Conservation (phyloP, 2,329 filamentous ascomycete species). For the Penicillium sp. region DNA sequence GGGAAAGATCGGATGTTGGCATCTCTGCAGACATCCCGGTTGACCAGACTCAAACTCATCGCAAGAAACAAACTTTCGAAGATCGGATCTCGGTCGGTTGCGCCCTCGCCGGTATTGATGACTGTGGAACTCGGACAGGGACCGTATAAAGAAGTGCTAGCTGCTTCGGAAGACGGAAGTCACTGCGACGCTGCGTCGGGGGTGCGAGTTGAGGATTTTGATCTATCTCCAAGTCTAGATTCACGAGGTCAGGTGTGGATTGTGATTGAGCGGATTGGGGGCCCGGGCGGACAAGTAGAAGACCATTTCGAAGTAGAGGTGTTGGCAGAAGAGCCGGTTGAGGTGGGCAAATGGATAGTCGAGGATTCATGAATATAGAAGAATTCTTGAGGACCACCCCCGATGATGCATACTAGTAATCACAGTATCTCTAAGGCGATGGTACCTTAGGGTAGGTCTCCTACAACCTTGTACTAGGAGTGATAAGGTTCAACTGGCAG, state of each 20-base stretch:
- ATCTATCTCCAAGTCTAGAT: slow-evolving; percentile 69
- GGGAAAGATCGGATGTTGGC: slow-evolving; percentile 59
- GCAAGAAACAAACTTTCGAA: slow-evolving; percentile 52
- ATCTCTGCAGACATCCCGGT: slow-evolving; percentile 53
- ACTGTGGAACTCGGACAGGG: slow-evolving; percentile 75
- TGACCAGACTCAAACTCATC: slow-evolving; percentile 67
- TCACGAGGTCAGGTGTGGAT: slow-evolving; percentile 70
- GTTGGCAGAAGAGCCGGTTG: slow-evolving; percentile 47
- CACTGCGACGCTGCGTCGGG: slow-evolving; percentile 71
- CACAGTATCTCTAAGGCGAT: too few relatives aligned
- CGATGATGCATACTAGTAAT: too few relatives aligned
- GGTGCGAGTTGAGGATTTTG: slow-evolving; percentile 73
- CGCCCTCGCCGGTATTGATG: slow-evolving; percentile 64
- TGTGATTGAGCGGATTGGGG: slow-evolving; percentile 79
- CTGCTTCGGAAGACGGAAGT: slow-evolving; percentile 71
- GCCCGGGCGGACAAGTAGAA: slow-evolving; percentile 55
- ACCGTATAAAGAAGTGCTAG: slow-evolving; percentile 67
- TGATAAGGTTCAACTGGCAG: too few relatives aligned
- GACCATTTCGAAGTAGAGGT: slow-evolving; percentile 50
- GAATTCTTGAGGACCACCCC: too few relatives aligned
- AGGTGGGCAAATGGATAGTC: slow-evolving; percentile 48
- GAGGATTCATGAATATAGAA: slow-evolving; percentile 39
- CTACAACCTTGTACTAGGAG: too few relatives aligned
- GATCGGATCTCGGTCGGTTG: slow-evolving; percentile 43
- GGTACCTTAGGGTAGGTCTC: too few relatives aligned